Evolutionary conservation across 352 stramenopile genomes (phyloP).

Genomic region (Globisporangium okanoganense): DNA sequence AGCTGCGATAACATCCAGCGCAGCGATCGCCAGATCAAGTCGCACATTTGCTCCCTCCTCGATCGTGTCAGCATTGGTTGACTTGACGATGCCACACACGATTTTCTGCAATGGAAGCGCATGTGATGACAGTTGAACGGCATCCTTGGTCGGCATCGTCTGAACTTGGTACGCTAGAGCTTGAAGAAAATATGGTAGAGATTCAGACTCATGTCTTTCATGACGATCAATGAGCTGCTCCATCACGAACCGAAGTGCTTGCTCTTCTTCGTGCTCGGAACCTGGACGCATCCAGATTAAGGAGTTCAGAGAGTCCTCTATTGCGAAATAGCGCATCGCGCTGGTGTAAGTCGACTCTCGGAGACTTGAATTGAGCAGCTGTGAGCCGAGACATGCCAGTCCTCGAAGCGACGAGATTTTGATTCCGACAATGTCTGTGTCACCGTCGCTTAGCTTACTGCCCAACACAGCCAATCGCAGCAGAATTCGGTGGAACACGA

Average conservation of each 20-base stretch:
- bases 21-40: neutral
- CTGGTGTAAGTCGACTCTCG: conserved; percentile 21
- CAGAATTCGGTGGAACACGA: conserved; percentile 15
- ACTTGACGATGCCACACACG: neutral
- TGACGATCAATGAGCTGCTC: conserved; percentile 21
- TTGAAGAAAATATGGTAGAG: conserved; percentile 22
- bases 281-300: conserved; percentile 24
- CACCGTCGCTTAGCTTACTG: neutral
- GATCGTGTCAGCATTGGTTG: neutral
- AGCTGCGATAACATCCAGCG: neutral
- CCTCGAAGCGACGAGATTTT: conserved; percentile 14
- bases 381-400: conserved; percentile 20
- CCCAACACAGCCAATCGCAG: conserved; percentile 14
- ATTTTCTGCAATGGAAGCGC: conserved; percentile 9
- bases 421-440: neutral
- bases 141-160: conserved; percentile 17
- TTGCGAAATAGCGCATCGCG: conserved; percentile 18
- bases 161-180: conserved; percentile 21
- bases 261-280: conserved; percentile 13
- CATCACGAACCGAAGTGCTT: conserved; percentile 24
- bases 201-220: conserved; percentile 14
- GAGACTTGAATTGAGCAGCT: conserved; percentile 16
- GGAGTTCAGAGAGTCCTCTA: conserved; percentile 19
- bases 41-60: neutral
- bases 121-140: conserved; percentile 15